Evolutionary conservation across 106 monocot genomes (phyloP), one percentile per base, ranked within the genome.

Genomic region (Dendrobium nobile): DNA sequence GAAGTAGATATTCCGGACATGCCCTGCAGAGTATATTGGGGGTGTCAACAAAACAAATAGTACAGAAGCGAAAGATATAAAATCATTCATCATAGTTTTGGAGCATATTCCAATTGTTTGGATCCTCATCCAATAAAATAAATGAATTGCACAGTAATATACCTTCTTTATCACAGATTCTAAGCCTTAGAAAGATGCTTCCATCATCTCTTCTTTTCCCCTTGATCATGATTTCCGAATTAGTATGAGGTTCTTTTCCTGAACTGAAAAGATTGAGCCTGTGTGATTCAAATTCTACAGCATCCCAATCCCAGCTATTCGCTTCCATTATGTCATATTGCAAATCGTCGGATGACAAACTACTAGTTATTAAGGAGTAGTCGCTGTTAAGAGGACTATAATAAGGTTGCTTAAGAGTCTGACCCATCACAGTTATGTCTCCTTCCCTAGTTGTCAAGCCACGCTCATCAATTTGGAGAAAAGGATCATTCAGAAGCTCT

Each of bases 401-500:
- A 24, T 82, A 82, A 79, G 83, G 90, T 54, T 86, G 88, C 64
- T 79, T 79, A 7, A 68, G 10, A 79, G 83, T 77, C 5, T 31
- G 77, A 33, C 58, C 67, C 16, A 90, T 28, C 1, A 81, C 77
- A 31, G 41, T 45, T 16, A 65, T n/a, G 3, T 82, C 82, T 27
- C 77, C 70, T 67, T 89, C 83, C 37, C 31, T 72, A 47, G 26
- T 72, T 42, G 27, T 64, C 9, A 47, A 54, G 13, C 59, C 76
- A 40, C 1, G 75, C 59, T 78, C 86, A 59, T 86, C 79, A 58
- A 73, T 77, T 77, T 84, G 88, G 19, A 93, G 86, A 80, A 93
- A 93, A 2, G 85, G 88, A 54, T 91, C 91, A 20, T 84, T 81
- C 40, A 91, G 65, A 56, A 91, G 82, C 81, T 91, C 88, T 55